Evolutionary conservation across 2,329 filamentous ascomycete genomes (phyloP), one percentile per base, ranked within the genome.

Genomic region (Ceratocystis variospora): DNA sequence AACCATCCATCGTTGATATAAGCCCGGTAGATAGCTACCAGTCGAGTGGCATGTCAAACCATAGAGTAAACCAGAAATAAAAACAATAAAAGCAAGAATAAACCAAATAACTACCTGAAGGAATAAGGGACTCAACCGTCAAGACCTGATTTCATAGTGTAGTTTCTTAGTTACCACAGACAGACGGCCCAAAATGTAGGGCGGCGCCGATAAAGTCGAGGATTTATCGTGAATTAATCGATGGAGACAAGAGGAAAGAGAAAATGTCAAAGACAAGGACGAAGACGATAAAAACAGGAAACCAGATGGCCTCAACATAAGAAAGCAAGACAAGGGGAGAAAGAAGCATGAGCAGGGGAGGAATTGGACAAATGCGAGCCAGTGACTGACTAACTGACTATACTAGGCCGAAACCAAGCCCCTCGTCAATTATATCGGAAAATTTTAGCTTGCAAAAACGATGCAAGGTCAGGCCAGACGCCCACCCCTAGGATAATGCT

Each of bases 341-440:
- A 12, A 53, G 19, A 25, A 53, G 25, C 55, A 59, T 59, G 55
- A 31, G 12, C 55, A 59, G 55, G 55, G 55, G 55, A 59, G 55
- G 55, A 59, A 59, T 59, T 59, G 25, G 17, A 37, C 28, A 10
- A 17, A 41, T 41, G 37, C 10, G 37, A 41, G 37, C 37, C 37
- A 41, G 37, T 41, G 37, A 41, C 10, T 41, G 37, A 41, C 37
- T 41, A 12, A 41, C 10, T 41, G 37, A 41, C 37, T 41, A 15
- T 41, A 59, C 55, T 37, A 37, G 55, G 28, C 55, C 55, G 33
- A 59, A 59, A 31, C 17, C 19, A 53, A 53, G 25, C 28, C 55
- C 28, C 28, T 33, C 55, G 28, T 59, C 53, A 17, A 59, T 53
- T 53, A 53, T 25, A 53, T 53, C 48, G 48, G 55, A 59, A 37